These are phyloP conservation scores for Aspergillus floridensis DNA, from an alignment of 2,329 filamentous ascomycete genomes.

Conservation along the genomic window DNA sequence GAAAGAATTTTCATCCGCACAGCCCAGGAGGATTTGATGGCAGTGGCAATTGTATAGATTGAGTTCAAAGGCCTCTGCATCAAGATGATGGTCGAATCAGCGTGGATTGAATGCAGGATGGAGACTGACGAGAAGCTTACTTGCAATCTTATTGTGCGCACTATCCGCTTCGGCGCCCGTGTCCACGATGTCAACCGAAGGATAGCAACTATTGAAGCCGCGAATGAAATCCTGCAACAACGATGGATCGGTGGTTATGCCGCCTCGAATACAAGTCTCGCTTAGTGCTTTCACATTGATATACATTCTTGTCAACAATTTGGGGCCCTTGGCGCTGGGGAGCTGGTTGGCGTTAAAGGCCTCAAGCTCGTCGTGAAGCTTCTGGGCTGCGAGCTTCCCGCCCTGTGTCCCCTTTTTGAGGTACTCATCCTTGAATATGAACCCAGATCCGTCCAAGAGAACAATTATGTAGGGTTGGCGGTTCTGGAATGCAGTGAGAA, in stretches of 20 bases:
- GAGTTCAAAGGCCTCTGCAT: slow-evolving; percentile 53
- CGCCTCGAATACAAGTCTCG: slow-evolving; percentile 48
- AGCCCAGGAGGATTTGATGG: slow-evolving; percentile 60
- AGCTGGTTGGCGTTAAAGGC: slow-evolving; percentile 44
- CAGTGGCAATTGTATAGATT: slow-evolving; percentile 59
- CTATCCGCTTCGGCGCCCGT: slow-evolving; percentile 46
- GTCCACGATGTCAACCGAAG: slow-evolving; percentile 53
- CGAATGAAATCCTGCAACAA: slow-evolving; percentile 53
- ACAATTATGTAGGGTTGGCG: slow-evolving; percentile 55
- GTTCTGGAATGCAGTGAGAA: slow-evolving; percentile 35
- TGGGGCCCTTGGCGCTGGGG: slow-evolving; percentile 44
- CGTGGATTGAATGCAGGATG: slow-evolving; percentile 3
- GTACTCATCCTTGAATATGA: slow-evolving; percentile 54
- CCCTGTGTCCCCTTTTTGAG: slow-evolving; percentile 51
- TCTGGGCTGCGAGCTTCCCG: slow-evolving; percentile 52
- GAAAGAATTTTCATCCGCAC: slow-evolving; percentile 57
- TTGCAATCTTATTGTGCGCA: slow-evolving; percentile 49
- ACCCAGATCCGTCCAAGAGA: slow-evolving; percentile 56
- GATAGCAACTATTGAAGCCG: slow-evolving; percentile 54
- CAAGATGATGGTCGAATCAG: slow-evolving; percentile 23
- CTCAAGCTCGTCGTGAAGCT: slow-evolving; percentile 46
- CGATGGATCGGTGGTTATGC: slow-evolving; percentile 43
- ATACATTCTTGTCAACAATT: slow-evolving; percentile 54
- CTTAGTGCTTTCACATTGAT: slow-evolving; percentile 53
- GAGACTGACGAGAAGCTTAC: slow-evolving; percentile 30